phyloP scores from a whole-genome alignment of 2,329 filamentous ascomycete species.

The Trichophyton equinum region DNA sequence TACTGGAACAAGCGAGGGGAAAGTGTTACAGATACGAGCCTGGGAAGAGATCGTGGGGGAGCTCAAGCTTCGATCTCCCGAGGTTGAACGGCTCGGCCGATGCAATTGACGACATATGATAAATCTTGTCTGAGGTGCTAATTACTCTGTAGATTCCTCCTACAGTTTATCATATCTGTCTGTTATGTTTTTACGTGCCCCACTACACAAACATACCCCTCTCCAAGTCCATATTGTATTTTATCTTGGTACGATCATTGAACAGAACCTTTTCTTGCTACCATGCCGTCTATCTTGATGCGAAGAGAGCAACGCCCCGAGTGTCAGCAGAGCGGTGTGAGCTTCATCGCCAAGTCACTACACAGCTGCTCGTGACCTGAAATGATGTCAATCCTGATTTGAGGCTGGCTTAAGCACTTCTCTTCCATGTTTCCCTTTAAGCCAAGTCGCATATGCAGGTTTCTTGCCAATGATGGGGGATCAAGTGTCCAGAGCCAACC shows the following conservation, averaged over 20 bases:
- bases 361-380: background rate
- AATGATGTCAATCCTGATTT: background rate
- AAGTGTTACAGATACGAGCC: slow-evolving; percentile 4
- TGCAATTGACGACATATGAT: background rate
- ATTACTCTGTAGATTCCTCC: background rate
- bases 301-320: background rate
- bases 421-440: background rate
- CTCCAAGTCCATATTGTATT: background rate
- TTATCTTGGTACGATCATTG: background rate
- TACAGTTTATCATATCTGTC: background rate
- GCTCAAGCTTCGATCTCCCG: slow-evolving; percentile 6
- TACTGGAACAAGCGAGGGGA: slow-evolving; percentile 6
- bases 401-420: background rate
- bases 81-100: background rate
- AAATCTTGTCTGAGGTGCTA: background rate
- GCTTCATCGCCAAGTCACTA: background rate
- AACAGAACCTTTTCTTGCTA: background rate
- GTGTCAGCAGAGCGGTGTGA: background rate
- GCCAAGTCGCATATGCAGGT: background rate
- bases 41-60: slow-evolving; percentile 11
- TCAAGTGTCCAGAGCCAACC: background rate
- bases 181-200: background rate
- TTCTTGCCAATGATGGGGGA: background rate
- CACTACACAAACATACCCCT: background rate
- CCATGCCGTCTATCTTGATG: too few relatives aligned